Percentiles rank a stretch among this genome's conserved stretches.
phyloP scores from a whole-genome alignment of 1,284 basidiomycete species.

The Bondarzewia mesenterica region DNA sequence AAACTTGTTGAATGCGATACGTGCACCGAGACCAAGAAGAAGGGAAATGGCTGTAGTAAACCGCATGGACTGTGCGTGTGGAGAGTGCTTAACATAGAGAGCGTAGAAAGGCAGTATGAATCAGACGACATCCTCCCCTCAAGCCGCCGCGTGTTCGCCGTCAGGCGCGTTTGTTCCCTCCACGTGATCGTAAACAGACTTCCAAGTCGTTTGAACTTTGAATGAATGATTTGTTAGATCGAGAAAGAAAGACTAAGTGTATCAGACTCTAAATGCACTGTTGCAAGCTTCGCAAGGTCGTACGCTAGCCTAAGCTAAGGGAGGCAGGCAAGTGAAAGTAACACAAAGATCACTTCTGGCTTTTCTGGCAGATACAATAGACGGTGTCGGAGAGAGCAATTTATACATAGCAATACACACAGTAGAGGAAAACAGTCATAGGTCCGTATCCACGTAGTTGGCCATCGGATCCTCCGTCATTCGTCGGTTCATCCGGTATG shows the following conservation, averaged over 20 bases:
- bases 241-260: no score
- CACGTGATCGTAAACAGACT: constrained; percentile 14
- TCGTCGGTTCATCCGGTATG: constrained; percentile 69
- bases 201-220: not conserved
- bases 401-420: not conserved
- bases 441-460: constrained; percentile 62
- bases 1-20: constrained; percentile 55
- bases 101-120: not conserved
- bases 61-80: constrained; percentile 12
- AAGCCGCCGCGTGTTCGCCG: not conserved
- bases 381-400: not conserved
- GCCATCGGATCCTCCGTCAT: constrained; percentile 84
- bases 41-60: constrained; percentile 18
- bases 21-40: constrained; percentile 54
- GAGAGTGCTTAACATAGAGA: not conserved
- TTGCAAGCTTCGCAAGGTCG: no score
- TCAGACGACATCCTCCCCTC: no score
- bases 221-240: no score
- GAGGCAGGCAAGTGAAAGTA: no score
- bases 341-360: no score
- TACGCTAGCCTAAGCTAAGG: no score
- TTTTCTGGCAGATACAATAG: no score
- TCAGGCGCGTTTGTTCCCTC: not conserved
- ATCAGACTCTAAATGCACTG: no score
- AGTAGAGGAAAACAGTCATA: constrained; percentile 6